Percentiles rank a stretch among this genome's conserved stretches.
Evolutionary conservation across 768 basidiomycete genomes (phyloP).

Genomic region (Candolleomyces efflorescens): DNA sequence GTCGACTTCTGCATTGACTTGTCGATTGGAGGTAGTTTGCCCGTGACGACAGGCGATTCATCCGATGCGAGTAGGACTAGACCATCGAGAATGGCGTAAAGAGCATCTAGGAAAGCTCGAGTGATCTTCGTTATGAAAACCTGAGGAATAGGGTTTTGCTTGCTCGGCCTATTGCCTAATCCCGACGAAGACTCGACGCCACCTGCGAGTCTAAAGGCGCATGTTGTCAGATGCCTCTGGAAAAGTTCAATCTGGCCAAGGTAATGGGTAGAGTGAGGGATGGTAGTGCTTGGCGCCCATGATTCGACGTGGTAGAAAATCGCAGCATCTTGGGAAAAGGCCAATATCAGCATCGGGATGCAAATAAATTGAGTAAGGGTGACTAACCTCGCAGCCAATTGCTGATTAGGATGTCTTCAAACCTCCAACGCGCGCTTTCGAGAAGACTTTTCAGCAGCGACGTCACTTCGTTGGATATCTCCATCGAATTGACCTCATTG

Average conservation of each 20-base stretch:
- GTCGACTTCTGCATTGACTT: constrained; percentile 35
- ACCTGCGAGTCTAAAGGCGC: constrained; percentile 77
- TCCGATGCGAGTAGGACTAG: constrained; percentile 75
- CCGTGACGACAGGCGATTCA: constrained; percentile 49
- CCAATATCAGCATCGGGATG: background rate
- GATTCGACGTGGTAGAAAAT: constrained; percentile 81
- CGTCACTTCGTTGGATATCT: constrained; percentile 73
- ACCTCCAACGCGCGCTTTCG: constrained; percentile 83
- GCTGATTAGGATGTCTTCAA: constrained; percentile 73
- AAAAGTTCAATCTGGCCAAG: constrained; percentile 75
- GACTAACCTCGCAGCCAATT: constrained; percentile 79
- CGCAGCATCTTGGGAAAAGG: constrained; percentile 4
- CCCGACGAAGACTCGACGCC: constrained; percentile 58
- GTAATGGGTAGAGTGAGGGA: constrained; percentile 68
- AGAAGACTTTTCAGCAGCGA: constrained; percentile 67
- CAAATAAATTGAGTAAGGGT: background rate
- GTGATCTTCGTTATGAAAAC: constrained; percentile 72
- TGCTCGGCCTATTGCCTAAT: constrained; percentile 45
- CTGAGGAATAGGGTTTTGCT: constrained; percentile 57
- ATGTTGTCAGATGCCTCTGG: constrained; percentile 72
- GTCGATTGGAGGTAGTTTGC: constrained; percentile 29
- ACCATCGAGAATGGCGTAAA: constrained; percentile 86
- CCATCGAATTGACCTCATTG: constrained; percentile 74
- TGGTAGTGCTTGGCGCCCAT: constrained; percentile 67
- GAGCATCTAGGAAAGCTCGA: constrained; percentile 78